Percentiles rank a stretch among this genome's conserved stretches.
phyloP scores from a whole-genome alignment of 768 basidiomycete genomes.

The Boletus fagicola region DNA sequence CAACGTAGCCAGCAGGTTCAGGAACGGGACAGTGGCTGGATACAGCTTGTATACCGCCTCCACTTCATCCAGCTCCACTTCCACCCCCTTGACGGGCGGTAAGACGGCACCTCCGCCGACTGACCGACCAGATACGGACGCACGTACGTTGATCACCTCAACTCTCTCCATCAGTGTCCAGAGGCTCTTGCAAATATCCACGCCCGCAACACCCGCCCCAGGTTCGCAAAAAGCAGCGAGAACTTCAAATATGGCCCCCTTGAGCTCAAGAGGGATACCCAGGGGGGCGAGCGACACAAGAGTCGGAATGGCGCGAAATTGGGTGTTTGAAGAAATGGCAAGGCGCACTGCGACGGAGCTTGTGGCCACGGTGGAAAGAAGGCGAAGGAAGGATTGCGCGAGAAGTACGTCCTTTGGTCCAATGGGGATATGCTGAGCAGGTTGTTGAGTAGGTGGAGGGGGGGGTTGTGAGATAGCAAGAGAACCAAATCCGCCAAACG shows the following conservation, averaged over 20 bases:
- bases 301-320: constrained; percentile 80
- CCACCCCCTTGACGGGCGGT: constrained; percentile 70
- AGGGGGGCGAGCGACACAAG: constrained; percentile 76
- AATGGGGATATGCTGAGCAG: constrained; percentile 42
- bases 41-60: constrained; percentile 78
- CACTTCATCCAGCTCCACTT: constrained; percentile 84
- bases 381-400: constrained; percentile 76
- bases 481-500: constrained; percentile 30
- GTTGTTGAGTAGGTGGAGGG: constrained; percentile 37
- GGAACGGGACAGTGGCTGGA: constrained; percentile 86
- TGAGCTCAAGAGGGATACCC: constrained; percentile 84
- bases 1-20: constrained; percentile 77
- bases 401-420: constrained; percentile 73
- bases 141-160: constrained; percentile 78
- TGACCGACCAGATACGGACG: constrained; percentile 32
- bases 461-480: constrained; percentile 30
- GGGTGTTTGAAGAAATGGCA: constrained; percentile 70
- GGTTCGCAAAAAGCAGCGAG: constrained; percentile 81
- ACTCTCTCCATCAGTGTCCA: constrained; percentile 84
- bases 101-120: constrained; percentile 35
- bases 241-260: constrained; percentile 80
- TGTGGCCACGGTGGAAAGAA: constrained; percentile 72
- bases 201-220: constrained; percentile 67
- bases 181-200: constrained; percentile 78
- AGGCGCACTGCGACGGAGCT: constrained; percentile 76